Evolutionary conservation across 2,329 filamentous ascomycete species (phyloP).

Genomic region (Juglanconis oblonga): DNA sequence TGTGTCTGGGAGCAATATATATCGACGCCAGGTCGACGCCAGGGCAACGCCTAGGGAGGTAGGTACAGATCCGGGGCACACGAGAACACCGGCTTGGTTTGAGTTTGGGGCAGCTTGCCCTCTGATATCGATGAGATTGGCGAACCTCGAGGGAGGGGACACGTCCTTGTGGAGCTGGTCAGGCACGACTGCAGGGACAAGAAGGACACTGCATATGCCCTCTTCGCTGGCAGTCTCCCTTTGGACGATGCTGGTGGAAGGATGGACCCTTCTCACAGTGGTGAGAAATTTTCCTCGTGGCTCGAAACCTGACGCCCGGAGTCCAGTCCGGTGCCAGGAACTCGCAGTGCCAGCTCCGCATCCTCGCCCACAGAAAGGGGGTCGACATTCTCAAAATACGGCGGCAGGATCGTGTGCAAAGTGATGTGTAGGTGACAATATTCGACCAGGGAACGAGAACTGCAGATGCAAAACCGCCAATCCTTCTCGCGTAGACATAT

Average conservation of each 20-base stretch:
- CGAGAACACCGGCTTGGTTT: not conserved
- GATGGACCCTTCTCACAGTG: not conserved
- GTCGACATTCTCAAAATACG: too few species aligned
- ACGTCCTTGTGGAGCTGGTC: slow-evolving; percentile 6
- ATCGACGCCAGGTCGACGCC: not conserved
- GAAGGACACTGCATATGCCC: not conserved
- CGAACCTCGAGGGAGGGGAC: not conserved
- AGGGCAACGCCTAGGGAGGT: not conserved
- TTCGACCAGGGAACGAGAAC: too few species aligned
- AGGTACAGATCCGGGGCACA: not conserved
- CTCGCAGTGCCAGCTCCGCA: too few species aligned
- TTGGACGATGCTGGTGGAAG: slow-evolving; percentile 1
- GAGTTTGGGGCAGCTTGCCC: too few species aligned
- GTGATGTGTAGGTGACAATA: too few species aligned
- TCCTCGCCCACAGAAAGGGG: too few species aligned
- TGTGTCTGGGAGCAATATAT: not conserved
- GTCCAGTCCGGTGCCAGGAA: too few species aligned
- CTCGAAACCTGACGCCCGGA: too few species aligned
- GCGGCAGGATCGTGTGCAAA: too few species aligned
- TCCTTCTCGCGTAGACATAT: too few species aligned
- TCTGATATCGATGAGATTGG: not conserved
- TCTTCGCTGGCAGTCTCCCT: slow-evolving; percentile 8
- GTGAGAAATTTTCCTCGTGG: not conserved
- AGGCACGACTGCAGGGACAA: slow-evolving; percentile 3
- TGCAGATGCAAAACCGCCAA: too few species aligned